phyloP scores from a whole-genome alignment of 139 green algal species.

The Chlamydomonas applanata region DNA sequence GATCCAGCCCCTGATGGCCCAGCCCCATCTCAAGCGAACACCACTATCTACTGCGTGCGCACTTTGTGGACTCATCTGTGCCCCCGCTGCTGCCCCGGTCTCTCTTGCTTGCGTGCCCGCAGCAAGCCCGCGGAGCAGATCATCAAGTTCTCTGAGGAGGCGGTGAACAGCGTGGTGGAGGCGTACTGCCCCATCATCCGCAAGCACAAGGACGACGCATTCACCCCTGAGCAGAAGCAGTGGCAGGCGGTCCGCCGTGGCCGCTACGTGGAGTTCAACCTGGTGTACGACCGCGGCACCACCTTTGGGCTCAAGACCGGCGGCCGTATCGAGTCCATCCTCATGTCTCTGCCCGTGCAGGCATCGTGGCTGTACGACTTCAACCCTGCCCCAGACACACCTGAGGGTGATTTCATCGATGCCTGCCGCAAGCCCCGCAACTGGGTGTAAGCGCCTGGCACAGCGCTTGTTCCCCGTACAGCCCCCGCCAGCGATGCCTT shows the following conservation, averaged over 20 bases:
- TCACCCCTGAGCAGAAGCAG: conserved; percentile 84
- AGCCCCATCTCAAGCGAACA: no score
- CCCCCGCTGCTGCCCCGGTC: no score
- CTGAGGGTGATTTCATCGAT: conserved; percentile 87
- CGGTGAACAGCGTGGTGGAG: conserved; percentile 65
- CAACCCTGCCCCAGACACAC: conserved; percentile 59
- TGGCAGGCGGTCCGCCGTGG: conserved; percentile 93
- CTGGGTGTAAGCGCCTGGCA: conserved; percentile 63
- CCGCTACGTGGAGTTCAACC: conserved; percentile 98
- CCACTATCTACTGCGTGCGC: no score
- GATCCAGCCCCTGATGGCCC: no score
- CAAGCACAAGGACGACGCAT: conserved; percentile 91
- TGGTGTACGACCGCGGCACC: conserved; percentile 82
- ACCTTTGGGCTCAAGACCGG: conserved; percentile 98
- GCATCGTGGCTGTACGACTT: conserved; percentile 72
- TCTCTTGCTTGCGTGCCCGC: not conserved
- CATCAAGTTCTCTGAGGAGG: conserved; percentile 81
- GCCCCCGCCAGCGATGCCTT: no score
- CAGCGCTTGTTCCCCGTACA: not conserved
- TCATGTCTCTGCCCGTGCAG: conserved; percentile 86
- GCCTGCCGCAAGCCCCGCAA: conserved; percentile 74
- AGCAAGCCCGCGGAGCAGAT: conserved; percentile 65
- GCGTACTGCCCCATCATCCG: conserved; percentile 90
- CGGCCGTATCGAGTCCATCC: conserved; percentile 94
- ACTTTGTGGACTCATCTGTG: no score